A percentile compares a stretch with the other conserved stretches of the same genome.
Conservation (phyloP, 306 rosid species). For the Vigna hirtella region DNA sequence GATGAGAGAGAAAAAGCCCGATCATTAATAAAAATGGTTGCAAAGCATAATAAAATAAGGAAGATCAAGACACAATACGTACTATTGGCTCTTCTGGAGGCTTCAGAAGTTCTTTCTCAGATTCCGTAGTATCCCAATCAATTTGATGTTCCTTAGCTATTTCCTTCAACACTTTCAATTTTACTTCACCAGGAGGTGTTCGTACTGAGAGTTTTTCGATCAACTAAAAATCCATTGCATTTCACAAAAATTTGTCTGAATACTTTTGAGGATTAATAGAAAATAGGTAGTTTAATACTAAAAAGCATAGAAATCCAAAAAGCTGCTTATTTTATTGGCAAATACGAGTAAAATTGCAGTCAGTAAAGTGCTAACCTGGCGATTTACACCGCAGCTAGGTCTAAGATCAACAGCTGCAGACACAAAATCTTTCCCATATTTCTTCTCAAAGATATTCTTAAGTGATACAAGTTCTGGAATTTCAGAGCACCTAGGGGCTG, state of each 20-base stretch:
- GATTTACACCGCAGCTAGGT: slow-evolving; percentile 92
- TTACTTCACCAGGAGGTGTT: slow-evolving; percentile 76
- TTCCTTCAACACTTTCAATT: slow-evolving; percentile 87
- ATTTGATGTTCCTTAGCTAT: slow-evolving; percentile 88
- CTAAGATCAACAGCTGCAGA: slow-evolving; percentile 92
- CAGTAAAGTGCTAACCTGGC: slow-evolving; percentile 59
- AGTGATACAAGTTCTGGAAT: slow-evolving; percentile 84
- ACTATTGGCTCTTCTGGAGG: slow-evolving; percentile 87
- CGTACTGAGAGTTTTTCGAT: slow-evolving; percentile 97
- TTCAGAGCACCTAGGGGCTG: slow-evolving; percentile 95
- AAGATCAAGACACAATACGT: slow-evolving; percentile 38
- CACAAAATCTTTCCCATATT: slow-evolving; percentile 91
- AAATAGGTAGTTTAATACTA: slow-evolving; percentile 6
- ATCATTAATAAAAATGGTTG: background rate
- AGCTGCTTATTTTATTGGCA: background rate
- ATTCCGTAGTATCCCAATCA: slow-evolving; percentile 88
- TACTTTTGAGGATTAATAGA: slow-evolving; percentile 8
- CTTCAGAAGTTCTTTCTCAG: slow-evolving; percentile 88
- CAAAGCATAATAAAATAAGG: slow-evolving; percentile 32
- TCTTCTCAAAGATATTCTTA: slow-evolving; percentile 82
- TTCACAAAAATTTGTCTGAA: slow-evolving; percentile 24
- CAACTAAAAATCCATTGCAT: slow-evolving; percentile 56
- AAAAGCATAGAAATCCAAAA: slow-evolving; percentile 9
- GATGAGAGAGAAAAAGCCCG: slow-evolving; percentile 27
- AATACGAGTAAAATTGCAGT: background rate